Evolutionary conservation across 1,284 basidiomycete genomes (phyloP), one percentile per base, ranked within the genome.

Genomic region (Pseudozyma tsukubaensis): DNA sequence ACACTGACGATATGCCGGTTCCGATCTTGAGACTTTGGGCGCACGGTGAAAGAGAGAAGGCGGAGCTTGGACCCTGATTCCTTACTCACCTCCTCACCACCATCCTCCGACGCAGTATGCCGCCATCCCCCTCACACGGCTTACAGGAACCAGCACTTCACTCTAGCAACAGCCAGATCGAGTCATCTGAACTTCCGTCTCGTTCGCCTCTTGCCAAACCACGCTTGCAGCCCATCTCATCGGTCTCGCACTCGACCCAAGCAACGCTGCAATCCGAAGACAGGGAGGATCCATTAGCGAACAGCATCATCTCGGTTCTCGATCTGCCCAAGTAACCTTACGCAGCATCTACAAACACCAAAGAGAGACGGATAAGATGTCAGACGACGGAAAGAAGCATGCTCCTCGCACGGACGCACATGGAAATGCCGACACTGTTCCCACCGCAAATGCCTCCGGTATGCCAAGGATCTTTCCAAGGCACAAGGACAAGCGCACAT

Each of bases 391-490:
- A 12, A 43, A 57, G 13, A 54, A 59, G 44, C 59, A 65, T 19
- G 40, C 64, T 21, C 65, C 67, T 12, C 59, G 55, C 19, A 74
- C 64, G n/a, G 37, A 48, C 11, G 45, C 47, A 10, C 44, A 11
- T 2, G 65, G 49, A 7, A 48, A 63, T 36, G 51, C 44, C 13
- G 72, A 79, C 14, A 71, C 76, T 0, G 44, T 73, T 1, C 72
- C 79, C 0, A 77, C 79, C 14, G 77, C 69, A n/a, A 78, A 76
- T 0, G 75, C 79, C 0, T 76, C 75, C 3, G 79, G 79, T 4
- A 79, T 79, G 72, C 79, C 79, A 0, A 50, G 77, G 12, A 59
- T 80, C 59, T 42, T 79, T 37, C 68, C 65, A 1, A 59, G 79
- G 6, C 67, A 74, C 42, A 72, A 64, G 14, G 72, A 76, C 32